Conservation (phyloP, 2,329 filamentous ascomycete genomes). For the Aspergillus sp. region DNA sequence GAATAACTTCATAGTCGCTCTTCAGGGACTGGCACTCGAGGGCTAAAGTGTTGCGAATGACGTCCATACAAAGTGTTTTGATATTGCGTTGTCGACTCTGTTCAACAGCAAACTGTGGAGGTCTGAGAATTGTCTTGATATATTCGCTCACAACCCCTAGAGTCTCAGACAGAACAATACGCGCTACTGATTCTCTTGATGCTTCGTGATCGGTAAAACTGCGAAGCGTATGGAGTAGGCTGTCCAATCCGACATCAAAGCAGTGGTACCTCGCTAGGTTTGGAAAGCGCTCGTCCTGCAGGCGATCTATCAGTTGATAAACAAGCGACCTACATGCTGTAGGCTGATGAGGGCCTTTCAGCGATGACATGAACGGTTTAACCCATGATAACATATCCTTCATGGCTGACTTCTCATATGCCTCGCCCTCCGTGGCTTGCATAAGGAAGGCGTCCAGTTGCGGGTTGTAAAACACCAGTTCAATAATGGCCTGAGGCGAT, state of each 20-base stretch:
- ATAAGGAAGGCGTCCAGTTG: constrained; percentile 59
- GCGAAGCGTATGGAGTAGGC: constrained; percentile 47
- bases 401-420: constrained; percentile 56
- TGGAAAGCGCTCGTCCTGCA: constrained; percentile 43
- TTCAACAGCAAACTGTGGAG: constrained; percentile 50
- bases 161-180: constrained; percentile 50
- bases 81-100: constrained; percentile 54
- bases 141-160: constrained; percentile 48
- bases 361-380: constrained; percentile 71
- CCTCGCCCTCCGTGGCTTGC: constrained; percentile 54
- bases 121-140: constrained; percentile 59
- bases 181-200: constrained; percentile 46
- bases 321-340: constrained; percentile 79
- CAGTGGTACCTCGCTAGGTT: constrained; percentile 47
- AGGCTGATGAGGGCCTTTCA: constrained; percentile 72
- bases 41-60: constrained; percentile 66
- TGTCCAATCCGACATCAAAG: constrained; percentile 46
- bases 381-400: constrained; percentile 74
- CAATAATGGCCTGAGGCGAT: constrained; percentile 76
- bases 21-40: constrained; percentile 71
- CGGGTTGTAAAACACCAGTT: constrained; percentile 75
- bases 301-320: constrained; percentile 68
- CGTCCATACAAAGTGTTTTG: constrained; percentile 58
- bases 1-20: constrained; percentile 67
- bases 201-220: constrained; percentile 49